Conservation (phyloP, 176 grass and related monocot genomes). For the Poa pratensis region DNA sequence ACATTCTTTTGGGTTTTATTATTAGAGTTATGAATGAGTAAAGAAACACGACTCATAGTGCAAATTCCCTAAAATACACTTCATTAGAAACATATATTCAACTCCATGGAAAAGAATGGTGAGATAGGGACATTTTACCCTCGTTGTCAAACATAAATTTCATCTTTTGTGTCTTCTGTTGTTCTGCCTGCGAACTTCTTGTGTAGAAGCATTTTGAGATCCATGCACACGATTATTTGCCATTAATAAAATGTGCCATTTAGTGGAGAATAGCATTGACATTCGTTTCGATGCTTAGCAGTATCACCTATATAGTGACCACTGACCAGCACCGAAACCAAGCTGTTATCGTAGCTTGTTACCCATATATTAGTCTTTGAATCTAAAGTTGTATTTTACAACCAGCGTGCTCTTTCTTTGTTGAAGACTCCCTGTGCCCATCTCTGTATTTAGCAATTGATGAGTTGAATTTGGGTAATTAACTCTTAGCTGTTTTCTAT, state of each 20-base stretch:
- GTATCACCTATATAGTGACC: not conserved
- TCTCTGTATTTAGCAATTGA: not conserved
- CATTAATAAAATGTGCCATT: not conserved
- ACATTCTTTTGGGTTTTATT: not conserved
- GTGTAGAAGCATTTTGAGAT: conserved; percentile 10
- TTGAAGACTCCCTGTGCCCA: not conserved
- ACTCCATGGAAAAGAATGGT: not conserved
- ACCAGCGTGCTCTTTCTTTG: not conserved
- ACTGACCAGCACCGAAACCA: not conserved
- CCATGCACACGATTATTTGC: not conserved
- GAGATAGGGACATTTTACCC: not conserved
- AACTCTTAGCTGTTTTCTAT: conserved; percentile 11
- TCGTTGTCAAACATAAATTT: not conserved
- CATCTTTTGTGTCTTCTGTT: not conserved
- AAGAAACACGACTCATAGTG: not conserved
- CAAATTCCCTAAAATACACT: conserved; percentile 17
- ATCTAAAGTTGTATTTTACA: conserved; percentile 11
- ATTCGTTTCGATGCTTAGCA: not conserved
- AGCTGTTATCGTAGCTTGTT: conserved; percentile 1
- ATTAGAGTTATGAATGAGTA: conserved; percentile 16
- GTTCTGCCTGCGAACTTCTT: not conserved
- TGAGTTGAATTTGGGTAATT: not conserved
- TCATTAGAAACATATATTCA: not conserved
- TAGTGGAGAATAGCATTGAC: not conserved
- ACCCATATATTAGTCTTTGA: not conserved